Evolutionary conservation across 495 filamentous ascomycete species (phyloP).

Genomic region (Penicillium bialowiezense): DNA sequence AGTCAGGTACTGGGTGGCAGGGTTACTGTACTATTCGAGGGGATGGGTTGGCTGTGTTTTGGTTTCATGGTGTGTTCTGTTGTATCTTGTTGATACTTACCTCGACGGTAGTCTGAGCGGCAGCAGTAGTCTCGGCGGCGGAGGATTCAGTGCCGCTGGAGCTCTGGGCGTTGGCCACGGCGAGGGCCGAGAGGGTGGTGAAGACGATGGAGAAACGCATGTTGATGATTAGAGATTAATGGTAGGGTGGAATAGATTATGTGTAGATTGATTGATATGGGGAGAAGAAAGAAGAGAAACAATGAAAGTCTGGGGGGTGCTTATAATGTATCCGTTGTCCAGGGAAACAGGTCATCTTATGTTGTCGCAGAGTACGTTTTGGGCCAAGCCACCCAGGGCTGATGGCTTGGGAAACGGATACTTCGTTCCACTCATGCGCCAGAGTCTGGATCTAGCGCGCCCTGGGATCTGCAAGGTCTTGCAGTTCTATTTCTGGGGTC

Average conservation of each 20-base stretch:
- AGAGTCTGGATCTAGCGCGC: slow-evolving; percentile 10
- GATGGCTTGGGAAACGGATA: neutral
- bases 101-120: neutral
- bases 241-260: slow-evolving; percentile 1
- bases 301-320: slow-evolving; percentile 4
- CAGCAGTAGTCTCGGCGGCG: neutral
- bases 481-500: slow-evolving; percentile 27
- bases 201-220: slow-evolving; percentile 43
- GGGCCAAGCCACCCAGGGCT: slow-evolving; percentile 6
- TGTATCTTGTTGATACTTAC: slow-evolving; percentile 17
- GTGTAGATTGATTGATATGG: slow-evolving; percentile 1
- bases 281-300: slow-evolving; percentile 3
- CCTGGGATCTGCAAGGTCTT: slow-evolving; percentile 25
- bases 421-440: slow-evolving; percentile 9
- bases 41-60: neutral
- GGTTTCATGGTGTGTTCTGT: neutral
- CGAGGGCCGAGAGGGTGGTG: slow-evolving; percentile 42
- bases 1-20: slow-evolving; percentile 41
- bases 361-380: slow-evolving; percentile 6
- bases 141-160: neutral
- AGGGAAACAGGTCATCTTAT: slow-evolving; percentile 15
- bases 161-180: slow-evolving; percentile 27
- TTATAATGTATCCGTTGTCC: slow-evolving; percentile 12
- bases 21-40: slow-evolving; percentile 24
- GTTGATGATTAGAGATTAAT: slow-evolving; percentile 16